Evolutionary conservation across 495 filamentous ascomycete genomes (phyloP).

Genomic region (Saxophila tyrrhenica): DNA sequence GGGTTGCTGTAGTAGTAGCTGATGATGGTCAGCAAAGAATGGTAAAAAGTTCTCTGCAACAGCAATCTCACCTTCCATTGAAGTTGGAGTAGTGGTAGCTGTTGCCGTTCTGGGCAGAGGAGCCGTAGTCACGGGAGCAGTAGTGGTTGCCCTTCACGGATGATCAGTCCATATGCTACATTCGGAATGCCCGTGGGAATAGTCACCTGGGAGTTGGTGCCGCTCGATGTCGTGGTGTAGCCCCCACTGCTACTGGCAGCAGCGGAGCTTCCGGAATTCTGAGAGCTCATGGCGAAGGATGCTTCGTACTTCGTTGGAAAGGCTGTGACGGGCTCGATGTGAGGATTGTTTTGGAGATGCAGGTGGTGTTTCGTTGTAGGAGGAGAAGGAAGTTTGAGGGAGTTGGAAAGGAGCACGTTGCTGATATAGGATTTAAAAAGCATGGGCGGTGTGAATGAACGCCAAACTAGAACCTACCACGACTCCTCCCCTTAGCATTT

Average conservation of each 20-base stretch:
- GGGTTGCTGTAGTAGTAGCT: slow-evolving; percentile 49
- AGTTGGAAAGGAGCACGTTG: too few relatives aligned
- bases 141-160: slow-evolving; percentile 38
- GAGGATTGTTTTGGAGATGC: too few relatives aligned
- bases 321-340: too few relatives aligned
- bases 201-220: slow-evolving; percentile 9
- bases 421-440: too few relatives aligned
- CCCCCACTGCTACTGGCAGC: not conserved
- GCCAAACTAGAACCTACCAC: too few relatives aligned
- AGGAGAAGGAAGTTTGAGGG: too few relatives aligned
- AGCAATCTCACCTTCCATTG: slow-evolving; percentile 31
- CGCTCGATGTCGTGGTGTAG: slow-evolving; percentile 1
- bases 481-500: too few relatives aligned
- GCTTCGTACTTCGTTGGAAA: too few relatives aligned
- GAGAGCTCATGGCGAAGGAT: not conserved
- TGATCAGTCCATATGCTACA: not conserved
- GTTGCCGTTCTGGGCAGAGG: slow-evolving; percentile 34
- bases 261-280: not conserved
- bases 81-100: slow-evolving; percentile 47
- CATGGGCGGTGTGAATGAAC: too few relatives aligned
- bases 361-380: too few relatives aligned
- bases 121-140: slow-evolving; percentile 41
- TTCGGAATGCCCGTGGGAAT: not conserved
- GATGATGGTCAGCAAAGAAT: not conserved
- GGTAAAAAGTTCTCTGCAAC: too few relatives aligned